phyloP scores from a whole-genome alignment of 2,329 filamentous ascomycete species.

The Penicillium olsonii region DNA sequence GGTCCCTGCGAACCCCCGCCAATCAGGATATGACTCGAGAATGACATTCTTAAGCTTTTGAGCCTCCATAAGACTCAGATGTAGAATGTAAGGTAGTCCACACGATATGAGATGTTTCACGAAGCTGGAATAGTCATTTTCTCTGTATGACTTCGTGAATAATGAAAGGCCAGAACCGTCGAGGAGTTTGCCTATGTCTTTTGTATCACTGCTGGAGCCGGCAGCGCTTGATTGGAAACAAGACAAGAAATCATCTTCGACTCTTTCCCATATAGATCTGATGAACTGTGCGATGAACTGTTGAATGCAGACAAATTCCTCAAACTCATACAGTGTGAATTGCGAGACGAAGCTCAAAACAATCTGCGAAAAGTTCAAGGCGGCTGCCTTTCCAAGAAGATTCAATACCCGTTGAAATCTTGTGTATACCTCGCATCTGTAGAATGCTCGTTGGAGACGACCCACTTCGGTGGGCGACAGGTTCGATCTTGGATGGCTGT shows the following conservation, averaged over 20 bases:
- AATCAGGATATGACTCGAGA: background rate
- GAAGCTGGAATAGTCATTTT: background rate
- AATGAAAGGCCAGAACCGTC: background rate
- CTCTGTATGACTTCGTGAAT: background rate
- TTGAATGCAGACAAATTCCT: slow-evolving; percentile 1
- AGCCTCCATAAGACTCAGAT: background rate
- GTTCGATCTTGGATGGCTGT: background rate
- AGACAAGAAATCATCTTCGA: slow-evolving; percentile 3
- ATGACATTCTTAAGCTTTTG: background rate
- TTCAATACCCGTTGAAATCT: slow-evolving; percentile 1
- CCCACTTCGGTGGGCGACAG: background rate
- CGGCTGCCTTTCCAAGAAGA: background rate
- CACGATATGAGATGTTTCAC: slow-evolving; percentile 1
- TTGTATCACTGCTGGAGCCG: background rate
- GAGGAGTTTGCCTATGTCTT: background rate
- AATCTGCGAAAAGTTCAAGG: slow-evolving; percentile 1
- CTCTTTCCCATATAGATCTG: background rate
- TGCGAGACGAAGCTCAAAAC: slow-evolving; percentile 1
- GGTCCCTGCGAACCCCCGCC: background rate
- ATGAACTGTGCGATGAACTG: slow-evolving; percentile 1
- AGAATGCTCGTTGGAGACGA: slow-evolving; percentile 3
- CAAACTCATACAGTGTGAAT: background rate
- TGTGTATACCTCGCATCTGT: slow-evolving; percentile 1
- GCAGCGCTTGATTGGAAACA: background rate
- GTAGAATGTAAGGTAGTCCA: background rate